Conservation (phyloP, 257 asterid genomes). For the Anisodus acutangulus region DNA sequence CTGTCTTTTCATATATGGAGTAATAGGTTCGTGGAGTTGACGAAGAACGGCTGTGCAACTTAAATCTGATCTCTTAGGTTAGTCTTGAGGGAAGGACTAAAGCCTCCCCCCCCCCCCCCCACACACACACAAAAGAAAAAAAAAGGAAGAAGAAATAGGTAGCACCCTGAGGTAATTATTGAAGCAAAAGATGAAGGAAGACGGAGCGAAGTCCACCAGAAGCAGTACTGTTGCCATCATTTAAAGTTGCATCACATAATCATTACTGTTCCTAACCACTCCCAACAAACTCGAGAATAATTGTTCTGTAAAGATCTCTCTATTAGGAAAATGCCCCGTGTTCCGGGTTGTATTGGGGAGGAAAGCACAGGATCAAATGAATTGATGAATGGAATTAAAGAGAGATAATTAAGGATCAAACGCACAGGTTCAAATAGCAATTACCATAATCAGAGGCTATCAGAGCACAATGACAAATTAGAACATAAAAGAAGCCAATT, state of each 20-base stretch:
- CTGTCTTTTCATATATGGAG: neutral
- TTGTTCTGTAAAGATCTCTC: neutral
- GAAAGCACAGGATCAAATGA: neutral
- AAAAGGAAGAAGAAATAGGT: neutral
- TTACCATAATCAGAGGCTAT: neutral
- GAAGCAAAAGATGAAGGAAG: neutral
- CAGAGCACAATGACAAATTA: slow-evolving; percentile 7
- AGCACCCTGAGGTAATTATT: neutral
- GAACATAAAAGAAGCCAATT: neutral
- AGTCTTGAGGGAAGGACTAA: neutral
- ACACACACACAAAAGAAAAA: too few relatives aligned
- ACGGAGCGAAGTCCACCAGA: neutral
- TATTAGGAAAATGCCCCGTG: neutral
- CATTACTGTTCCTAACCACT: neutral
- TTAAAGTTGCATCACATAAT: neutral
- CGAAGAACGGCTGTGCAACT: neutral
- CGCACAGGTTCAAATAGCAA: slow-evolving; percentile 2
- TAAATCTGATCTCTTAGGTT: slow-evolving; percentile 10
- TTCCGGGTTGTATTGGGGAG: neutral
- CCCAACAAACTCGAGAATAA: neutral
- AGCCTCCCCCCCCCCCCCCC: neutral
- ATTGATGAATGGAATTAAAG: neutral
- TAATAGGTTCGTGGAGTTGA: neutral
- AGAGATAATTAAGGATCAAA: neutral
- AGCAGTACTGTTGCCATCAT: neutral